Evolutionary conservation across 176 grass and related monocot genomes (phyloP), one percentile per base, ranked within the genome.

Genomic region (Eleusine coracana): DNA sequence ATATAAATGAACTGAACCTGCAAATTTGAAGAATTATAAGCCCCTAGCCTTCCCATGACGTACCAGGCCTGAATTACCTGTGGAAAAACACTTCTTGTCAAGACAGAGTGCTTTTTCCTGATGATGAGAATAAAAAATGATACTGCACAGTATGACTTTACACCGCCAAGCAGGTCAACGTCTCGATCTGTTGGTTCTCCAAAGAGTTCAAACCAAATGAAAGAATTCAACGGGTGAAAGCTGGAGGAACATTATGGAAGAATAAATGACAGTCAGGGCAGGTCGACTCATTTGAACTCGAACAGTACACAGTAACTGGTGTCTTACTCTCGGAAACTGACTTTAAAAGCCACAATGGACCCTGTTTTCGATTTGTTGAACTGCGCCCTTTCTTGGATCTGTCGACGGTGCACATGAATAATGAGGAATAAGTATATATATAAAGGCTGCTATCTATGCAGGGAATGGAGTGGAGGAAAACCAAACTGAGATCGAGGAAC

Each of bases 31-130:
- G 92, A 94, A 74, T 98, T 94, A 76, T 88, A 93, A 86, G 90
- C 88, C 76, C 95, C 95, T 77, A 94, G 76, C 11, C 95, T 94
- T 83, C 95, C 95, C 92, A 98, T 91, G 72, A 94, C 95, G 73
- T 98, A 94, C 95, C 92, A 98, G 84, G 95, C 89, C 40, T 98
- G 92, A 82, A 98, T 91, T 31, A 91, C 90, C 95, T 98, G 88
- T 20, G 48, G 48, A 44, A 86, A 42, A 70, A 58, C 17, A 50
- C 7, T 1, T 0, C 1, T 42, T 25, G 18, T 83, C 63, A 86
- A 55, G 50, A 88, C 8, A 72, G 12, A n/a, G 48, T 17, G 5
- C 21, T 77, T 77, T 81, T 76, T 70, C 63, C 71, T 44, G 48
- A 58, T 31, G 50, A 74, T 0, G 14, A 83, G 29, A 82, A 85